Percentiles rank a stretch among this genome's conserved stretches.
These are phyloP conservation scores for Fragaria ananassa DNA, from an alignment of 306 rosid genomes.

Conservation along the genomic window DNA sequence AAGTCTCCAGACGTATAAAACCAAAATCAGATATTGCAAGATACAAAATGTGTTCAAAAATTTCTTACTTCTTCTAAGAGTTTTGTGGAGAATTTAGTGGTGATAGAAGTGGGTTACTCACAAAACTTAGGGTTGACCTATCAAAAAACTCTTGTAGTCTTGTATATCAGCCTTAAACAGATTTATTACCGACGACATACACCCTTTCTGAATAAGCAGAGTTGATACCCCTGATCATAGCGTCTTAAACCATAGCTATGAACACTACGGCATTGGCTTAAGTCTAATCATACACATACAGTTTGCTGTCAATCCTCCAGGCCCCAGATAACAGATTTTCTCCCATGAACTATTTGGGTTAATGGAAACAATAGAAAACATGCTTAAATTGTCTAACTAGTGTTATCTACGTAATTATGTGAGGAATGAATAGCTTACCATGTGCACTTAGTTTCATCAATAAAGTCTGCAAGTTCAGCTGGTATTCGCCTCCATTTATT, in stretches of 20 bases:
- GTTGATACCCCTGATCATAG: background rate
- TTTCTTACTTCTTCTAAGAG: background rate
- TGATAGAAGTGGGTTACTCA: background rate
- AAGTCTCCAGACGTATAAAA: background rate
- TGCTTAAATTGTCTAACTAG: background rate
- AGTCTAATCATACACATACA: slow-evolving; percentile 7
- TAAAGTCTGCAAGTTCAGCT: slow-evolving; percentile 73
- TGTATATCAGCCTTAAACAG: background rate
- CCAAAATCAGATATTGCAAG: background rate
- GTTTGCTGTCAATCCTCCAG: too few relatives aligned
- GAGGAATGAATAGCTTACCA: slow-evolving; percentile 52
- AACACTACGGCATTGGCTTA: background rate
- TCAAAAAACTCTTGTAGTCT: background rate
- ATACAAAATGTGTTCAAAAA: background rate
- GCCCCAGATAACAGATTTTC: too few relatives aligned
- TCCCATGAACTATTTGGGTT: too few relatives aligned
- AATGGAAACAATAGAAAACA: slow-evolving; percentile 15
- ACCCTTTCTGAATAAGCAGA: background rate
- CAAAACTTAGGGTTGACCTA: background rate
- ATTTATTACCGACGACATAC: background rate
- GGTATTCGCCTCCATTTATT: slow-evolving; percentile 95
- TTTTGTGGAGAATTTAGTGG: background rate
- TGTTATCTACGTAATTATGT: background rate
- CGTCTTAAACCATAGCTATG: slow-evolving; percentile 1
- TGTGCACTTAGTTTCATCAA: slow-evolving; percentile 75